Evolutionary conservation across 1,284 basidiomycete species (phyloP).

Genomic region (Rhizoctonia solani): DNA sequence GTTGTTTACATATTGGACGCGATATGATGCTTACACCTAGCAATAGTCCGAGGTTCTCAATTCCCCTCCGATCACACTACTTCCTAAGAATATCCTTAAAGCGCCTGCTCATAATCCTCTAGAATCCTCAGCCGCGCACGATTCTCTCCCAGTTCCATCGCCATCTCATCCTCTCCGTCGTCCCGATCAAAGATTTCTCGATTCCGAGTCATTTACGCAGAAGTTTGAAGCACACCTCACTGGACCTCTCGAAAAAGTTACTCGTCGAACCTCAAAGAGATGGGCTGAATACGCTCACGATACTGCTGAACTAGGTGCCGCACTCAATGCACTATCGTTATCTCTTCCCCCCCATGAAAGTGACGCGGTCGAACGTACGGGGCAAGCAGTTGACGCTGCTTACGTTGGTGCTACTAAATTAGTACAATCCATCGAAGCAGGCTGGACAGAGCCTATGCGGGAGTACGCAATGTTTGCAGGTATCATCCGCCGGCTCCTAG

Average conservation of each 20-base stretch:
- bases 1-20: conserved; percentile 39
- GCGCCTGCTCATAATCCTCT: conserved; percentile 95
- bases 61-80: conserved; percentile 84
- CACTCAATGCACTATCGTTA: conserved; percentile 93
- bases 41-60: conserved; percentile 83
- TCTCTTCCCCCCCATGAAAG: conserved; percentile 63
- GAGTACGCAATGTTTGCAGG: conserved; percentile 94
- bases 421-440: conserved; percentile 89
- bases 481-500: conserved; percentile 92
- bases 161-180: conserved; percentile 81
- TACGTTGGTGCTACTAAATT: conserved; percentile 91
- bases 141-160: conserved; percentile 85
- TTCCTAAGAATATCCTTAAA: conserved; percentile 95
- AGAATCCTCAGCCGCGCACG: conserved; percentile 77
- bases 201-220: conserved; percentile 95
- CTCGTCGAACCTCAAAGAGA: conserved; percentile 85
- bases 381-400: conserved; percentile 93
- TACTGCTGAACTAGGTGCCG: conserved; percentile 92
- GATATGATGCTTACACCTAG: conserved; percentile 1
- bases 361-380: conserved; percentile 84
- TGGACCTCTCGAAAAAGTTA: conserved; percentile 95
- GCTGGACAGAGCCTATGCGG: conserved; percentile 93
- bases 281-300: conserved; percentile 95
- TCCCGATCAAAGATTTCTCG: conserved; percentile 92
- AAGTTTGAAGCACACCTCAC: conserved; percentile 93